Base-by-base conservation (phyloP, 805 yeast genomes). In the Candida multigemmis region DNA sequence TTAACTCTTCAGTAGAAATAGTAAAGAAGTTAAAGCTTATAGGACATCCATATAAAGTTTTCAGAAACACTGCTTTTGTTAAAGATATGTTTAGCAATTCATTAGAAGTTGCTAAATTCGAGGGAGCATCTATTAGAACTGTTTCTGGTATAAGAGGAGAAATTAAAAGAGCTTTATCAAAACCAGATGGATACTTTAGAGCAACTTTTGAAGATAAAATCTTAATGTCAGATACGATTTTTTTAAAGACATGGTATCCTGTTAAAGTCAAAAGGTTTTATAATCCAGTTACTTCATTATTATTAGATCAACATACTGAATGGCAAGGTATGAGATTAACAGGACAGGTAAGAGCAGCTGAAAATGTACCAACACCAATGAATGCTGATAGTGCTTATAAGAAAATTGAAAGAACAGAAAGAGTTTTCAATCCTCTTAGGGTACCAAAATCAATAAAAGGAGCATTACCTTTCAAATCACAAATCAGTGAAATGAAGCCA, bases 91-190 rank as follows among this genome's bases (percentile, higher is more conserved):
- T 91, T 53, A 66, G 80, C 15, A 77, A 91, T 33, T 71, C 94
- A 0, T 65, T 91, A 56, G 99, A 91, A 58, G 95, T 89, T 31
- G 97, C 97, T 21, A 83, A 86, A 50, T 91, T 91, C 48, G 98
- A 91, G 60, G 99, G 99, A 32, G 98, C 98, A 0, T 78, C 86
- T 24, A 86, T 91, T 48, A 81, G 86, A 53, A 93, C 98, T 0
- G 98, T 91, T 4, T 83, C 95, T 6, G 98, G 99, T 34, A 85
- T 91, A 32, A 68, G 98, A 41, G 99, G 99, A 54, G 97, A 91
- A 53, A 89, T 91, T 43, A 91, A 91, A 53, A 68, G 96, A 37
- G 98, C 97, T 0, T 64, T 91, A 35, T 73, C 94, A 7, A 81
- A 82, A 41, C 96, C 96, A 0, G 97, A 89, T 27, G 99, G 99